A percentile compares a stretch with the other conserved stretches of the same genome.
Conservation (phyloP, 495 filamentous ascomycete genomes). For the Podospora bellae-mahoneyi region DNA sequence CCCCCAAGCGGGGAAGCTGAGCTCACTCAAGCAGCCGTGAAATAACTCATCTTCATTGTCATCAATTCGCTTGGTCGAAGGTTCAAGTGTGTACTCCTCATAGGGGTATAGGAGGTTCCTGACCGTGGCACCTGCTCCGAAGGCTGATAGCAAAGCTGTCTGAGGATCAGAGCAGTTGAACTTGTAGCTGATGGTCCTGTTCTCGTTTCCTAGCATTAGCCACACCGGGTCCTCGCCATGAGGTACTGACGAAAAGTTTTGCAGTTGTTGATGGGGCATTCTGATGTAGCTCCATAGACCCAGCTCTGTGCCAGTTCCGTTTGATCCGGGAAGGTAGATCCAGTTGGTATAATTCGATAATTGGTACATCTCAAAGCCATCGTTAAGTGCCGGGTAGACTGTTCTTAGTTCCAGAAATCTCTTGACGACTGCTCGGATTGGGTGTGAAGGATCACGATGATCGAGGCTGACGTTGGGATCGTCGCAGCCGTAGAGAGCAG, state of each 20-base stretch:
- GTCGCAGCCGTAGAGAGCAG: slow-evolving; percentile 59
- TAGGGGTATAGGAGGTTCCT: slow-evolving; percentile 67
- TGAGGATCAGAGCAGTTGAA: slow-evolving; percentile 57
- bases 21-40: slow-evolving; percentile 17
- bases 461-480: slow-evolving; percentile 67
- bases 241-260: slow-evolving; percentile 58
- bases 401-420: slow-evolving; percentile 61
- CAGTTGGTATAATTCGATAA: slow-evolving; percentile 59
- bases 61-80: slow-evolving; percentile 27
- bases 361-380: slow-evolving; percentile 57
- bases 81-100: slow-evolving; percentile 52
- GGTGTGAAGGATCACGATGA: slow-evolving; percentile 51
- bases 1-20: slow-evolving; percentile 51
- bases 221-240: slow-evolving; percentile 43
- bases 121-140: slow-evolving; percentile 53
- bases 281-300: slow-evolving; percentile 54
- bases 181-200: slow-evolving; percentile 55
- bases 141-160: slow-evolving; percentile 53
- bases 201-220: slow-evolving; percentile 64
- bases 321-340: slow-evolving; percentile 54
- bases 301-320: slow-evolving; percentile 56
- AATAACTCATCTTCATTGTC: slow-evolving; percentile 9
- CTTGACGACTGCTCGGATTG: slow-evolving; percentile 57
- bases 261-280: slow-evolving; percentile 37
- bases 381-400: slow-evolving; percentile 59